A percentile compares a stretch with the other conserved stretches of the same genome.
Evolutionary conservation across 2,329 filamentous ascomycete genomes (phyloP).

Genomic region (Biscogniauxia mediterranea): DNA sequence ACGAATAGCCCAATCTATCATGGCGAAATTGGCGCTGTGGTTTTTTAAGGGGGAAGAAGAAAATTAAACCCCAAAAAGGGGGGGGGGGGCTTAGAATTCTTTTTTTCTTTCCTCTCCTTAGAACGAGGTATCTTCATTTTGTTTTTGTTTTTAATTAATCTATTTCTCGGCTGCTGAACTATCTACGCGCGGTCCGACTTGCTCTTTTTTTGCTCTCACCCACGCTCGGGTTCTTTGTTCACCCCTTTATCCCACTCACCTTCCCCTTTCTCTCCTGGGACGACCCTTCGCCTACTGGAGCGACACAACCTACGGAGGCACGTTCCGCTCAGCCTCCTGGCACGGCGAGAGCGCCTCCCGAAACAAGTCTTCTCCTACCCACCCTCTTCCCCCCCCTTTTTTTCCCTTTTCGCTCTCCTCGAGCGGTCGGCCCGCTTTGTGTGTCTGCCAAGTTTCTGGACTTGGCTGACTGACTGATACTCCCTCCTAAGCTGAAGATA

Average conservation of each 20-base stretch:
- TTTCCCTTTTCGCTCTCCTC: neutral
- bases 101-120: too few species aligned
- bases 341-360: neutral
- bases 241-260: too few species aligned
- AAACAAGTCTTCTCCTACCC: neutral
- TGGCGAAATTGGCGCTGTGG: neutral
- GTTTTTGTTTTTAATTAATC: neutral
- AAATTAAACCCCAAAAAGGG: neutral
- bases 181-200: neutral
- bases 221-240: too few species aligned
- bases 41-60: too few species aligned
- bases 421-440: neutral
- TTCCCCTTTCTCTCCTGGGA: too few species aligned
- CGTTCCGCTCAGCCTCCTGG: neutral
- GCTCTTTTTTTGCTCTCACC: neutral
- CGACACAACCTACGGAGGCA: neutral
- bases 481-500: too few species aligned
- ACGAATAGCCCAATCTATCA: neutral
- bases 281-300: neutral
- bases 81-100: neutral
- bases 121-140: too few species aligned
- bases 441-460: too few species aligned
- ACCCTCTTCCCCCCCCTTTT: neutral
- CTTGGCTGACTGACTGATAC: too few species aligned
- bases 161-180: neutral